Percentiles rank a stretch among this genome's conserved stretches.
These are phyloP conservation scores for Circinella minor DNA, from an alignment of 371 early-diverging fungal species.

Conservation along the genomic window DNA sequence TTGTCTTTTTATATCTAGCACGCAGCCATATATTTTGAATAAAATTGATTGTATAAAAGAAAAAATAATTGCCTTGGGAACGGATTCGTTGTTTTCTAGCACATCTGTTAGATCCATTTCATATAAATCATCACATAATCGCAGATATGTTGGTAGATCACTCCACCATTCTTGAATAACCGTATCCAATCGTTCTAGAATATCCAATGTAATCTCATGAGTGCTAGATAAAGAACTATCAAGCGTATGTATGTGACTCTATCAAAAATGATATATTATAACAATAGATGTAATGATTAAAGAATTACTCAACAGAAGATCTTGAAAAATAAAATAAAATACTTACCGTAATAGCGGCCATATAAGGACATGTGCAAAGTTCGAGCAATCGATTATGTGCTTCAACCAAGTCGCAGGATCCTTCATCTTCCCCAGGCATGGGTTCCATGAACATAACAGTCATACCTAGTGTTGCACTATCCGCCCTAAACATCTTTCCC, in stretches of 20 bases:
- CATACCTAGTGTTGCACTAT: background rate
- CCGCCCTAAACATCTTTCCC: background rate
- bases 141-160: background rate
- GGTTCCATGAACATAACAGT: background rate
- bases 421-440: background rate
- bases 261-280: background rate
- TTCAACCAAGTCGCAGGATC: background rate
- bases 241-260: background rate
- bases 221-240: background rate
- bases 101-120: background rate
- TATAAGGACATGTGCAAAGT: background rate
- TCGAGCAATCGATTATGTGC: background rate
- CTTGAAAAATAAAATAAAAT: background rate
- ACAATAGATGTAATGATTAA: too few species aligned
- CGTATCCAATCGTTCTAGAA: background rate
- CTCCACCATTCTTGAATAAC: constrained; percentile 11
- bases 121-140: constrained; percentile 2
- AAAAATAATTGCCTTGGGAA: background rate
- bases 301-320: background rate
- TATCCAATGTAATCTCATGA: background rate
- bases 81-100: background rate
- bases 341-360: background rate
- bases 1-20: background rate
- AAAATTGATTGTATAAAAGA: background rate
- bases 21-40: background rate